Base-by-base conservation (phyloP, 1,139 yeast species). In the Yamadazyma atmosphaerica region DNA sequence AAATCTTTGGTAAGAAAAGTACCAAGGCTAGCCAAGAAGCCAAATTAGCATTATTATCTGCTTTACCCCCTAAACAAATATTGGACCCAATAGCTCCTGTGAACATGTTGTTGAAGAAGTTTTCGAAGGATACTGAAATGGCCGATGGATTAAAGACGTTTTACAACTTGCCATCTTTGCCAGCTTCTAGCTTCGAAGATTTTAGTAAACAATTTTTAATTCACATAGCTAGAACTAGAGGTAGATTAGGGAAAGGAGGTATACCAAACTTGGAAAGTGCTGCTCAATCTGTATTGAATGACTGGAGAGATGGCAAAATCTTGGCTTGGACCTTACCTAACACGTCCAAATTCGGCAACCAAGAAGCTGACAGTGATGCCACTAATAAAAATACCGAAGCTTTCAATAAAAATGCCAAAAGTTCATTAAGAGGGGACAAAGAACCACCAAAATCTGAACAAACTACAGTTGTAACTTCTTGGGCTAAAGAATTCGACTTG, bases 221-320 rank as follows among this genome's bases (percentile, higher is more conserved):
- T 46, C 96, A 89, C 55, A 83, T 92, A 47, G 96, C 98, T 17
- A 82, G 98, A 62, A 79, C 81, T 50, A 83, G 87, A 63, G 99
- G 99, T 39, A 79, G 98, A 61, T 73, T 92, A 48, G 89, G 96
- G 37, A 86, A 79, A 58, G 96, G 96, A 34, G 99, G 98, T 55
- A 66, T 92, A 41, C 96, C 98, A 38, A 89, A 92, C 60, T 63
- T 92, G 51, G 83, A 81, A 41, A 75, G 92, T 46, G 96, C 98
- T 10, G 96, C 95, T 29, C 63, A 78, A 52, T 74, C 87, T 25
- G 86, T 92, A 4, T 74, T 94, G 55, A 87, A 81, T 51, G 99
- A 92, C 65, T 94, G 98, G 98, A 83, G 97, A 66, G 97, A 90
- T 63, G 98, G 98, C 42, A 81, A 95, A 58, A 79, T 92, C 51